These are phyloP conservation scores for Eutrema heterophyllum DNA, from an alignment of 345 rosid genomes.

Conservation along the genomic window DNA sequence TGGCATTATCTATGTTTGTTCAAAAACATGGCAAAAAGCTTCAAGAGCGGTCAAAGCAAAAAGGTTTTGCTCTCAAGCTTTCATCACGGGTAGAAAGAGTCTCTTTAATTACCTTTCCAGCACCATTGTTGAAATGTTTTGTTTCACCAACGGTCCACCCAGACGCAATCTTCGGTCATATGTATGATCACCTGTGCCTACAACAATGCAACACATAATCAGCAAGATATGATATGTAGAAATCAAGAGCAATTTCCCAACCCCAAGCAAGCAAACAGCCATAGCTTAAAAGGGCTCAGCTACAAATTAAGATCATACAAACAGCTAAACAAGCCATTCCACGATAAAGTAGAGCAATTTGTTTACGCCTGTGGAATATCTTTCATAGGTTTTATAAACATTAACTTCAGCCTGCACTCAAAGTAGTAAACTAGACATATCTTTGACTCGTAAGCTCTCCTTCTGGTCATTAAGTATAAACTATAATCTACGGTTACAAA, in stretches of 20 bases:
- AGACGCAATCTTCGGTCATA: constrained; percentile 86
- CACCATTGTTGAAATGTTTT: constrained; percentile 94
- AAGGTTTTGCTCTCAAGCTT: constrained; percentile 4
- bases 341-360: background rate
- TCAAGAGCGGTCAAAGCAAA: constrained; percentile 29
- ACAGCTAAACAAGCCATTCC: background rate
- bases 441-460: too few relatives aligned
- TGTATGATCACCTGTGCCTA: constrained; percentile 97
- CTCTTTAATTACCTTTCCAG: constrained; percentile 66
- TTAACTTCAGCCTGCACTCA: too few relatives aligned
- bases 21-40: constrained; percentile 24
- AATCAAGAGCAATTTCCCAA: background rate
- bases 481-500: too few relatives aligned
- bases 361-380: background rate
- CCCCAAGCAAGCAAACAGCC: background rate
- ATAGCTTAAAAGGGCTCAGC: background rate
- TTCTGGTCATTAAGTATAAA: too few relatives aligned
- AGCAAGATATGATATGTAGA: background rate
- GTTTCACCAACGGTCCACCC: constrained; percentile 86
- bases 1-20: constrained; percentile 31
- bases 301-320: background rate
- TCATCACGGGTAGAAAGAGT: background rate
- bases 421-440: too few relatives aligned
- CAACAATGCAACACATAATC: constrained; percentile 19
- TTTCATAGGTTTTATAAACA: too few relatives aligned